phyloP scores from a whole-genome alignment of 139 green algal genomes.

The Chlamydomonas incerta region DNA sequence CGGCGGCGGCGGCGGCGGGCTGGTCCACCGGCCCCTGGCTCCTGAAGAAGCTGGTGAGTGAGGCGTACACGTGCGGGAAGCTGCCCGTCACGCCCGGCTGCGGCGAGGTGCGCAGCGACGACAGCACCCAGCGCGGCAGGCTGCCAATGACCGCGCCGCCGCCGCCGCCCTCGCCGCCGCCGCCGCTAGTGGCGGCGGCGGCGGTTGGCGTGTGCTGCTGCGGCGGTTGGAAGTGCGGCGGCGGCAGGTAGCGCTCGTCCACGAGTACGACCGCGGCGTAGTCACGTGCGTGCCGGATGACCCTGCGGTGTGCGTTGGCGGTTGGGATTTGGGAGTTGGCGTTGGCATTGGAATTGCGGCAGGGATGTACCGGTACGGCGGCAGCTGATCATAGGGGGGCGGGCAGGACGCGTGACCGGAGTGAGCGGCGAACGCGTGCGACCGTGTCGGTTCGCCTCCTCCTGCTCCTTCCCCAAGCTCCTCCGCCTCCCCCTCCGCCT shows the following conservation, averaged over 20 bases:
- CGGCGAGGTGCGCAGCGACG: conserved; percentile 15
- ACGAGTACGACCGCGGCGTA: conserved; percentile 92
- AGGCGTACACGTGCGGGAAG: conserved; percentile 43
- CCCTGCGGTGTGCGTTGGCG: conserved; percentile 52
- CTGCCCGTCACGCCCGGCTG: conserved; percentile 1
- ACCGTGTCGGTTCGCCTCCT: no score
- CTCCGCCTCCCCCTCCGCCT: no score
- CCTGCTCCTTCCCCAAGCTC: no score
- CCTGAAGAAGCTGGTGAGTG: conserved; percentile 47
- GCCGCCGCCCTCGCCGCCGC: background rate
- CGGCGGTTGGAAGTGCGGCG: background rate
- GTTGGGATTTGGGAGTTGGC: no score
- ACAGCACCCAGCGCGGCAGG: conserved; percentile 85
- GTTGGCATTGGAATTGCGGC: no score
- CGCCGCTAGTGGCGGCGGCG: background rate
- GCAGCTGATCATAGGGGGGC: no score
- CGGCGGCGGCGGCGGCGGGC: background rate
- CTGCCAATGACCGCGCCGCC: conserved; percentile 54
- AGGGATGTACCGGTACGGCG: no score
- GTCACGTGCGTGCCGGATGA: conserved; percentile 86
- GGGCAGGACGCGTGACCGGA: no score
- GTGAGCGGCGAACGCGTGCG: no score
- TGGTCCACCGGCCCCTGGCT: background rate
- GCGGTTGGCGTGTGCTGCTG: background rate
- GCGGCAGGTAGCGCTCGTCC: conserved; percentile 84